These are phyloP conservation scores for Starmerella lactis-condensi DNA, from an alignment of 805 yeast genomes.

Conservation along the genomic window DNA sequence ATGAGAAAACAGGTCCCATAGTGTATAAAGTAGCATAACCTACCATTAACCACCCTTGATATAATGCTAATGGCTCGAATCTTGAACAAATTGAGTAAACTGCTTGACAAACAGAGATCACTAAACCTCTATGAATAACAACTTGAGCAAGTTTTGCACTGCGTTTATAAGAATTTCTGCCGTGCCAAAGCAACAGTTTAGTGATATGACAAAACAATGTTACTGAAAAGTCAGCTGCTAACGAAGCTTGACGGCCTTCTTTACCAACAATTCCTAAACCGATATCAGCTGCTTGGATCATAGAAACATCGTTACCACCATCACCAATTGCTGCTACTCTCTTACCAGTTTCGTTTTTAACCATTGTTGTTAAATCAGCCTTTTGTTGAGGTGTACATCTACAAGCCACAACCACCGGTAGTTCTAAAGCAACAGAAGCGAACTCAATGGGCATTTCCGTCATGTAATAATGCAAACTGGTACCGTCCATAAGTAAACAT, in stretches of 20 bases:
- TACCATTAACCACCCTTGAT: conserved; percentile 95
- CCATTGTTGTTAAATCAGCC: conserved; percentile 77
- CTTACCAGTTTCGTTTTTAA: conserved; percentile 61
- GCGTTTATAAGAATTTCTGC: conserved; percentile 88
- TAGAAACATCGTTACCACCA: conserved; percentile 97
- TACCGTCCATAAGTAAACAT: conserved; percentile 84
- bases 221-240: conserved; percentile 92
- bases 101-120: conserved; percentile 88
- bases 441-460: conserved; percentile 39
- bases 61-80: conserved; percentile 85
- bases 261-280: conserved; percentile 99
- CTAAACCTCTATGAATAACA: conserved; percentile 86
- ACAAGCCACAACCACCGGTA: conserved; percentile 95
- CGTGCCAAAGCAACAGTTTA: conserved; percentile 86
- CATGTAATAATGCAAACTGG: conserved; percentile 56
- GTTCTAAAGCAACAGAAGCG: conserved; percentile 50
- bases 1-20: conserved; percentile 92
- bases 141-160: conserved; percentile 91
- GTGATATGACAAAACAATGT: conserved; percentile 80
- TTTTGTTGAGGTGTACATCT: conserved; percentile 98
- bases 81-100: conserved; percentile 70
- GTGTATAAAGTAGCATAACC: conserved; percentile 95
- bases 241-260: conserved; percentile 92
- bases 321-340: conserved; percentile 97
- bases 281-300: conserved; percentile 97